Base-by-base conservation (phyloP, 192 early-diverging fungal genomes). In the Coemansia sp. region DNA sequence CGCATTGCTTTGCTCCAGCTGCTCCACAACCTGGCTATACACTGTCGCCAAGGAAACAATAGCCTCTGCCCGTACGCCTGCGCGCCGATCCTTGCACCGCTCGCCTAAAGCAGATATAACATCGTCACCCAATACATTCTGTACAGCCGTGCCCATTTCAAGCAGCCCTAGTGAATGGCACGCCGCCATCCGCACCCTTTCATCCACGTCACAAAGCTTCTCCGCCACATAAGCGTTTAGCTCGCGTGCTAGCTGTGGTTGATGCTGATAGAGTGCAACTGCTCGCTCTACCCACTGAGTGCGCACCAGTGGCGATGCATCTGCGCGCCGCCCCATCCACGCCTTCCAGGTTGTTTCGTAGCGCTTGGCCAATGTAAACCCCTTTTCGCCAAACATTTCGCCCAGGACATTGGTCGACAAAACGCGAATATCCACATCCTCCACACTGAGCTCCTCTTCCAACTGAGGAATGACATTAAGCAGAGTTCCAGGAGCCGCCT, bases 391-490 rank as follows among this genome's bases (percentile, higher is more conserved):
- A 82, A 96, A 90, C 91, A 98, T 93, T 46, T 89, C 83, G 0
- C 94, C 94, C 10, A 97, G 60, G 0, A 86, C 84, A 20, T 87
- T 79, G 0, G 88, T 92, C 1, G 91, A 90, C 8, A 93, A 47
- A 11, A 81, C 61, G 7, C 96, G 84, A 26, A 97, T 80, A 16
- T 87, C 81, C 5, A 84, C 75, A 50, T 94, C 83, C 20, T 94
- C 89, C 7, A 86, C 62, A 60, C 83, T 82, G 53, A 95, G 63
- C 69, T 98, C 94, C 42, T 95, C 93, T 55, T 97, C 93, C 16
- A 98, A 80, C 62, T 90, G 88, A 17, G 96, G 96, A 30, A 98
- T 85, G 0, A 98, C 94, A 44, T 88, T 93, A 31, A 92, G 71
- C 40, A 98, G 69, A 20, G 96, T 79, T 17, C 79, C 82, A 0